Base-by-base conservation (phyloP, 116 monocot species). In the Thalassia testudinum region DNA sequence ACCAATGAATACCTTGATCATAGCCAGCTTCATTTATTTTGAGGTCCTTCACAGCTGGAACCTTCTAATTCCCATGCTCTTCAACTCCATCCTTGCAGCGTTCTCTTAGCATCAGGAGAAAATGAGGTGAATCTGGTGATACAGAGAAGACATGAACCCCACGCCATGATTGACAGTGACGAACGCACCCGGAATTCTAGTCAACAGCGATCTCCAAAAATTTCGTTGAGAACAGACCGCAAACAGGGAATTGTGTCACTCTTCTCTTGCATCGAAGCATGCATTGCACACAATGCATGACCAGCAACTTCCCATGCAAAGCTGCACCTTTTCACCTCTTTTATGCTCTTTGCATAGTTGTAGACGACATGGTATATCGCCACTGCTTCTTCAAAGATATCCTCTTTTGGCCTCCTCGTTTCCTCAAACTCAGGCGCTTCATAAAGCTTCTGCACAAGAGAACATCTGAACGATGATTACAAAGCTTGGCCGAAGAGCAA, bases 221-320 rank as follows among this genome's bases (percentile, higher is more conserved):
- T 22, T 43, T 57, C 57, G 0, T 13, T 24, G 25, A 57, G 57
- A 22, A 57, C 42, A 42, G 57, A 57, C 42, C 24, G 43, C 54
- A 37, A 34, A 21, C 57, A 42, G 26, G 24, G 2, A 0, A 25
- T 43, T 5, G 42, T 42, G 16, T 37, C 38, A 57, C 19, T 17
- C 12, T 42, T 21, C 42, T 43, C 42, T 57, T 57, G 40, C 57
- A 42, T 57, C 42, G 16, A 14, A 42, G 16, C 57, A 25, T 57
- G 42, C 40, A 57, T 17, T 3, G n/a, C 17, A 22, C 71, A 78
- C 7, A 86, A 24, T 6, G 70, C 81, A n/a, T 18, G 21, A 1
- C 81, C 80, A 5, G 86, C 86, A 27, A 86, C 74, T 21, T 64
- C 66, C 86, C 86, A 86, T 20, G 73, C 69, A 70, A 86, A 81